Evolutionary conservation across 306 rosid species (phyloP), one percentile per base, ranked within the genome.

Genomic region (Sesbania bispinosa): DNA sequence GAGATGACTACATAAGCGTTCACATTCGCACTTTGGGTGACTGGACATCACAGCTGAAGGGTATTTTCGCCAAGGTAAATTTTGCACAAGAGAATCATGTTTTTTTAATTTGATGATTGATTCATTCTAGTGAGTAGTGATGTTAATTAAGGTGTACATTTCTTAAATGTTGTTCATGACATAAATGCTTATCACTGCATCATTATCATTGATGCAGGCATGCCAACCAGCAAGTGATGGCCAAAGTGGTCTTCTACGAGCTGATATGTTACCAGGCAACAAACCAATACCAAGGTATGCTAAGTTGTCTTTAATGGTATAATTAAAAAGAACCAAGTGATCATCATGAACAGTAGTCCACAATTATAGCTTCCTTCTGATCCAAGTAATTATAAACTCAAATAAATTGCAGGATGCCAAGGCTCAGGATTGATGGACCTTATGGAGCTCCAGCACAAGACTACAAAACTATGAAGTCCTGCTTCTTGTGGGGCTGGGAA

Each of bases 361-460:
- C 4, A 27, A 58, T 54, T 32, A 30, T 23, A 26, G 10, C 32
- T 6, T 26, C n/a, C 14, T 39, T 47, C 16, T 60, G 2, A 65
- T 35, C 16, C 3, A 19, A 14, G 1, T 42, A 46, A 27, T 27
- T 27, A 27, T 1, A 20, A 60, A 18, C 13, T 23, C 6, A 26
- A 50, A 46, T 7, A 7, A 64, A 24, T 50, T 74, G 66, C 73
- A 91, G 98, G 80, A 85, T 93, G 86, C 98, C 98, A 38, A 90
- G n/a, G n/a, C n/a, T n/a, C n/a, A n/a, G n/a, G n/a, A n/a, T n/a
- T n/a, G n/a, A 92, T 38, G 97, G 97, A 30, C 94, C 97, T 0
- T 89, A 92, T 0, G 97, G 97, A 76, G 97, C 97, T 3, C 96
- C 96, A 13, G 93, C 94, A 14, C 97, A 92, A 59, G 96, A 89